Base-by-base conservation (phyloP, 2,329 filamentous ascomycete genomes). In the Cladosporium austrohemisphaericum region DNA sequence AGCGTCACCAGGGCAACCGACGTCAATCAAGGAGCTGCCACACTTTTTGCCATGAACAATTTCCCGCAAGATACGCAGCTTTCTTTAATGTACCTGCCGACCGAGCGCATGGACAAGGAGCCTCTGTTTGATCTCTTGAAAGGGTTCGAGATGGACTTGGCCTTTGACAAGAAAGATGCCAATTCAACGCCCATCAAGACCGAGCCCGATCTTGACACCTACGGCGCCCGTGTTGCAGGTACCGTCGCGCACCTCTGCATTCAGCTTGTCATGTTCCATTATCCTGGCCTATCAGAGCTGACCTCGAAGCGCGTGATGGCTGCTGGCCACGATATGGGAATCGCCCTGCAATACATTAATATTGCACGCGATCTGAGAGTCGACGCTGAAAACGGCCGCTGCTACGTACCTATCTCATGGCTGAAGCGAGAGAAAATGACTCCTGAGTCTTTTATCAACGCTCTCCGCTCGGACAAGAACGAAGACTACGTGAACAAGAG, bases 331-430 rank as follows among this genome's bases (percentile, higher is more conserved):
- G 71, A 75, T 22, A 88, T 88, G 85, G 86, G 86, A 0, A 76
- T 85, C 26, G 85, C 85, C 1, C 69, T 89, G n/a, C 85, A 90
- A 60, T 88, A 85, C 57, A 79, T 87, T 58, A 90, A 89, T 60
- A 88, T 90, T 53, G 82, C 84, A 3, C 80, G 86, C 18, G 86
- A 90, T 59, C 81, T 89, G n/a, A 65, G 70, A 3, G 79, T 81
- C 2, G 86, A 89, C 57, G 83, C 85, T 0, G 67, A 70, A 11
- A 79, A 86, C 28, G 74, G 75, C 1, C 77, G 86, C 5, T 84
- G 87, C 5, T 90, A 90, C 61, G 67, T 89, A 4, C 86, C 86
- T 0, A 71, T 72, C 0, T 67, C 68, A 0, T 89, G 85, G 85
- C 69, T 89, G 1, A 70, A 74, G 31, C 77, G 81, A 45, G 75